Evolutionary conservation across 164 flowering plant species (phyloP).

Genomic region (Berberis vulgaris): DNA sequence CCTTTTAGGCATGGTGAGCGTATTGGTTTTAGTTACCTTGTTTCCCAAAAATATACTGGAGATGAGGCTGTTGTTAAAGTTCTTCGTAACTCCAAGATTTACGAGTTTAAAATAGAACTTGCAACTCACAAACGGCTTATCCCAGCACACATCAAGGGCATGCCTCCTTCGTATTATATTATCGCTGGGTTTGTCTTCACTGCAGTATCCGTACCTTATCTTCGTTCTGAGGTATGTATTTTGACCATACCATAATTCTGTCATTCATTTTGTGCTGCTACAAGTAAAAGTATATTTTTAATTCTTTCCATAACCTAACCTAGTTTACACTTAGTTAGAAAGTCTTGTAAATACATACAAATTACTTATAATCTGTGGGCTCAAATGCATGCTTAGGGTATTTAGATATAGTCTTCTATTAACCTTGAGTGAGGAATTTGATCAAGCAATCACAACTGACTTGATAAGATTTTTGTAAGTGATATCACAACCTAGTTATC

Average conservation of each 20-base stretch:
- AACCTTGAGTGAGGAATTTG: too few relatives aligned
- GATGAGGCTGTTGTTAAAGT: slow-evolving; percentile 64
- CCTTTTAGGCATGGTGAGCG: slow-evolving; percentile 98
- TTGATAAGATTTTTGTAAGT: too few relatives aligned
- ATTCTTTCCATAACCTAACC: too few relatives aligned
- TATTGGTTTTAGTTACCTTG: slow-evolving; percentile 91
- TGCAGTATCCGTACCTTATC: slow-evolving; percentile 76
- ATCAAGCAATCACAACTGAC: too few relatives aligned
- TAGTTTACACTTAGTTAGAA: too few relatives aligned
- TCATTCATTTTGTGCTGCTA: neutral
- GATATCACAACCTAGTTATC: too few relatives aligned
- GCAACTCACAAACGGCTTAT: slow-evolving; percentile 55
- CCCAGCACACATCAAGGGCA: slow-evolving; percentile 70
- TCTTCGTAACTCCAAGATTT: slow-evolving; percentile 51
- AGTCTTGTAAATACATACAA: too few relatives aligned
- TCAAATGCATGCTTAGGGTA: too few relatives aligned
- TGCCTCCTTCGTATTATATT: slow-evolving; percentile 82
- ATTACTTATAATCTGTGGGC: too few relatives aligned
- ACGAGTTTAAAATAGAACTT: slow-evolving; percentile 51
- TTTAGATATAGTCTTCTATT: too few relatives aligned
- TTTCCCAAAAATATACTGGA: slow-evolving; percentile 90
- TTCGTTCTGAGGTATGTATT: slow-evolving; percentile 73
- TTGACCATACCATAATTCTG: neutral
- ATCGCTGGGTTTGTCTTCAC: slow-evolving; percentile 84
- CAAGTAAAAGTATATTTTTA: too few relatives aligned